Evolutionary conservation across 148 eudicot species (phyloP).

Genomic region (Vaccinium myrtillus): DNA sequence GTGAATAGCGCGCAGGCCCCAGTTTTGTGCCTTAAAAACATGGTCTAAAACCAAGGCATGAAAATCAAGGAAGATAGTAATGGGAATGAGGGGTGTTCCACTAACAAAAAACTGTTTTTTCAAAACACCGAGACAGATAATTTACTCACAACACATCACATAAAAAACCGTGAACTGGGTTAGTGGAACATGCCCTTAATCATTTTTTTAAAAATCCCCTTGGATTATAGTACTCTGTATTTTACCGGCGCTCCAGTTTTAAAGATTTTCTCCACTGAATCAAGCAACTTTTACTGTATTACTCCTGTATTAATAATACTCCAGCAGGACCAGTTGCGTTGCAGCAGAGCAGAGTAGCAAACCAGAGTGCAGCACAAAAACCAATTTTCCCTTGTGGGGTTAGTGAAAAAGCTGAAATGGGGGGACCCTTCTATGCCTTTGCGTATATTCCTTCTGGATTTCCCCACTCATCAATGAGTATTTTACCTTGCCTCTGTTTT

Average conservation of each 20-base stretch:
- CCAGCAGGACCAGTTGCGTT: neutral
- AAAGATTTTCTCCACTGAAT: constrained; percentile 9
- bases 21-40: neutral
- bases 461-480: neutral
- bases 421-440: constrained; percentile 4
- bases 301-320: too few species aligned
- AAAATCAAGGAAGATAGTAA: neutral
- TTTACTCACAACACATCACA: too few species aligned
- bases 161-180: too few species aligned
- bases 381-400: neutral
- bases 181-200: neutral
- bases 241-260: neutral
- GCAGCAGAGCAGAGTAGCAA: neutral
- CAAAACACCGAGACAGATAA: too few species aligned
- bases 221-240: neutral
- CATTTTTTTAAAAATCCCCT: neutral
- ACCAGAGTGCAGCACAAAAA: neutral
- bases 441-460: constrained; percentile 11
- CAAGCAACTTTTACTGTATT: neutral
- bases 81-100: too few species aligned
- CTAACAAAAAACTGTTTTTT: too few species aligned
- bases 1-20: neutral
- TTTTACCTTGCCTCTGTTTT: neutral
- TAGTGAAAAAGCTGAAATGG: neutral
- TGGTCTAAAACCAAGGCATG: neutral